Conservation (phyloP, 495 filamentous ascomycete genomes). For the Thermochaetoides thermophila region DNA sequence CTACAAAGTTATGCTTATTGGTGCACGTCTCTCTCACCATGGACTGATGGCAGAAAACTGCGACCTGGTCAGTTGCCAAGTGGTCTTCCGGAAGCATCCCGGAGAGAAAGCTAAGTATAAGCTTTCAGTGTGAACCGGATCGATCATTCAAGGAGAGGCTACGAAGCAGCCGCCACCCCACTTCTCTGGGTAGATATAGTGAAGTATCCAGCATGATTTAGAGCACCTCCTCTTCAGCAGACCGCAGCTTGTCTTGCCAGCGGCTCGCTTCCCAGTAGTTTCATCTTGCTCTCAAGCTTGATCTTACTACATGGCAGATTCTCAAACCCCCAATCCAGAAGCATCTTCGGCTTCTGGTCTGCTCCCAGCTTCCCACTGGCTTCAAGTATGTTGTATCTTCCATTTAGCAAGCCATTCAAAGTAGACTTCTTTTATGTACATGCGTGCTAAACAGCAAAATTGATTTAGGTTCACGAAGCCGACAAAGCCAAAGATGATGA, state of each 20-base stretch:
- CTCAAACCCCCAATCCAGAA: not conserved
- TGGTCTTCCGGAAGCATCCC: not conserved
- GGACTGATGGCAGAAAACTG: no score
- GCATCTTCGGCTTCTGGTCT: not conserved
- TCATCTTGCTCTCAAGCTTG: not conserved
- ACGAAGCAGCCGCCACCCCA: not conserved
- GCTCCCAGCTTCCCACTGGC: not conserved
- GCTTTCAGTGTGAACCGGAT: no score
- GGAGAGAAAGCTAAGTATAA: not conserved
- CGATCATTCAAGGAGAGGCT: not conserved
- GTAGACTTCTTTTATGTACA: not conserved
- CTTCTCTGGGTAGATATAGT: not conserved
- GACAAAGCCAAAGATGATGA: not conserved
- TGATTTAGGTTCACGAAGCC: not conserved
- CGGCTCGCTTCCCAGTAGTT: not conserved
- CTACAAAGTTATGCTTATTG: no score
- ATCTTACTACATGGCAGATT: not conserved
- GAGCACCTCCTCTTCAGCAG: not conserved
- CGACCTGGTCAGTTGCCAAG: not conserved
- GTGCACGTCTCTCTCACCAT: no score
- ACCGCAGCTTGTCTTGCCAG: not conserved
- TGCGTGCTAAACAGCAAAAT: not conserved
- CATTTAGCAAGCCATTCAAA: not conserved
- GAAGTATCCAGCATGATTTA: not conserved
- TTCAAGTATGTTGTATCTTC: not conserved